Base-by-base conservation (phyloP, 1,284 basidiomycete genomes). In the Ceratobasidium sp. region DNA sequence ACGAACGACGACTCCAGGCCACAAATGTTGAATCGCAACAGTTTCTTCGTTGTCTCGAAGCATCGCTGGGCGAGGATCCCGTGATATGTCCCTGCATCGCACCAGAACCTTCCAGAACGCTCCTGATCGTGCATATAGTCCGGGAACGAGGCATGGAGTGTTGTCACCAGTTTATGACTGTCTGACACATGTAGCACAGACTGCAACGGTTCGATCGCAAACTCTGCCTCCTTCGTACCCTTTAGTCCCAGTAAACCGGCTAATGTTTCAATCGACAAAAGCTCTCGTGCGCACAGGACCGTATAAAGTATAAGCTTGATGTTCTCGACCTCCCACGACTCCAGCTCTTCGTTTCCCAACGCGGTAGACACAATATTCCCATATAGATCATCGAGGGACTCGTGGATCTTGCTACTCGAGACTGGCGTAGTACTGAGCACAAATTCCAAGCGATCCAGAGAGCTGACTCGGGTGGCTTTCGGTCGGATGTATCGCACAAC, bases 81-180 rank as follows among this genome's bases (percentile, higher is more conserved):
- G n/a, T 31, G 27, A 43, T 72, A 43, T 0, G 4, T 11, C 3
- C 5, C 34, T 41, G 46, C 29, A 13, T 72, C n/a, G 29, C 41
- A 72, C 41, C 16, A 39, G 7, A 72, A 51, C 3, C 3, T 5
- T 3, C 31, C 31, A 4, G 68, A 72, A 5, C 68, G 39, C 14
- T 22, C 24, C 2, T 24, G 29, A 27, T 22, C 31, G 19, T 51
- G 43, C 27, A 72, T 72, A 24, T 29, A 72, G 43, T 72, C 68
- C 0, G 68, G 56, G 56, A 72, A 72, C 8, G 68, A 72, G 9
- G 68, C 56, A 48, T 72, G 68, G 1, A 72, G 68, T 3, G 68
- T 61, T 16, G 68, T 49, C 1, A 61, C 22, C 5, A 34, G 37
- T 2, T 14, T 16, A 4, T 24, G 24, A 19, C n/a, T 5, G 3